Evolutionary conservation across 2,329 filamentous ascomycete genomes (phyloP), one percentile per base, ranked within the genome.

Genomic region (Epichloe glyceriae): DNA sequence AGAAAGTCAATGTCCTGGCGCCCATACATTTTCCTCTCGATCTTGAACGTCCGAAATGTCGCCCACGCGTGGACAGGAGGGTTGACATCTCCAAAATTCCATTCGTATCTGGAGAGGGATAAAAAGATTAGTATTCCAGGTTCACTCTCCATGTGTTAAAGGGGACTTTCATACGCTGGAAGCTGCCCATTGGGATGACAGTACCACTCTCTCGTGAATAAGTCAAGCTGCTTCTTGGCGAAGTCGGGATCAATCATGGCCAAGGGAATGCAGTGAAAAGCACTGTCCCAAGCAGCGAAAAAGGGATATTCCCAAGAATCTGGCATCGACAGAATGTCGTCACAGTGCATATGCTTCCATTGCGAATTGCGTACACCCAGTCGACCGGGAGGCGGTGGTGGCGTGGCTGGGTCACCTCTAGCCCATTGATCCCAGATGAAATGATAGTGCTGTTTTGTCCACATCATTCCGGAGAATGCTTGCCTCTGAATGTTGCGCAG

Each of bases 241-340:
- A 96, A 96, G 41, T 96, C 91, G 0, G 91, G 93, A 61, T 97
- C 91, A 55, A 97, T 90, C 90, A 97, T 96, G 39, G 93, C 87
- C 54, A 97, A 71, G 0, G 90, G 88, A 58, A 97, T 95, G 64
- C 90, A 95, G 70, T 97, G 93, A 68, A 97, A 97, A 5, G 90
- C 91, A 50, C 86, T 91, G 66, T 97, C 91, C 91, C 91, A 97
- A 4, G 91, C 91, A 19, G 90, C 90, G 65, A 96, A 96, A 73
- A 96, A 97, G 0, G 91, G 91, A 60, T 97, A 97, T 62, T 97
- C 91, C 91, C 91, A 97, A 0, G 90, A 95, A 66, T 97, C 91
- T 1, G 91, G 93, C 91, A 97, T 96, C 0, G 91, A 96, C 35
- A 97, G 68, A 54, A 97, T 89, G 64, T 97, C 91, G 58, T 97